Evolutionary conservation across 768 basidiomycete species (phyloP).

Genomic region (Termitomyces sp.): DNA sequence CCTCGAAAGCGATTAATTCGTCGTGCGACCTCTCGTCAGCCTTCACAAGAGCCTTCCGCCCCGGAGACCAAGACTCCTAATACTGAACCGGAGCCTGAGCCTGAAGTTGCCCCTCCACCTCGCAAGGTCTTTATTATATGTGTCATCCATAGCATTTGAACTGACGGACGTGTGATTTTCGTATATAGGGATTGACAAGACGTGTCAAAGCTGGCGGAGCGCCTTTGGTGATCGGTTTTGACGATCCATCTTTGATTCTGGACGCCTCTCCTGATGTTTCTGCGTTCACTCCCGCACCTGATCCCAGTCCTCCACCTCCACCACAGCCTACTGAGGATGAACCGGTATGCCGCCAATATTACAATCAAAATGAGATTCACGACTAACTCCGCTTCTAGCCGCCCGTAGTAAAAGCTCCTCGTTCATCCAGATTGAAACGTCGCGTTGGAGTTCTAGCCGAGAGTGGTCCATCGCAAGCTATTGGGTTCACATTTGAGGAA

Average conservation of each 20-base stretch:
- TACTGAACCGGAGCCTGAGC: conserved; percentile 12
- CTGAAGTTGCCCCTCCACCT: conserved; percentile 23
- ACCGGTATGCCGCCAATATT: conserved; percentile 16
- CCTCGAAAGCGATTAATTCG: conserved; percentile 30
- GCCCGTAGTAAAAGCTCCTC: conserved; percentile 33
- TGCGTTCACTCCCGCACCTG: neutral
- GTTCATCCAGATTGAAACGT: conserved; percentile 51
- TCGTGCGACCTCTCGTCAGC: conserved; percentile 38
- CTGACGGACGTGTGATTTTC: conserved; percentile 1
- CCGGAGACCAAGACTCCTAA: conserved; percentile 14
- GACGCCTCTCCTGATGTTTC: conserved; percentile 29
- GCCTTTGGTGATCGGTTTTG: conserved; percentile 41
- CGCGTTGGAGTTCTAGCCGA: conserved; percentile 39
- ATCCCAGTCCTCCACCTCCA: conserved; percentile 22
- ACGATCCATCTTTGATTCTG: conserved; percentile 41
- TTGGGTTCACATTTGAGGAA: conserved; percentile 23
- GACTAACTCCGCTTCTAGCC: conserved; percentile 27
- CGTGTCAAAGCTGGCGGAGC: conserved; percentile 35
- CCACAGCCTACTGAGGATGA: conserved; percentile 19
- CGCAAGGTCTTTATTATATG: conserved; percentile 28
- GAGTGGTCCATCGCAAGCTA: conserved; percentile 20
- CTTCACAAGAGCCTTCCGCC: conserved; percentile 35
- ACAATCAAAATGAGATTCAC: neutral
- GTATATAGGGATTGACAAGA: conserved; percentile 39
- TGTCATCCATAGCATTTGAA: neutral